phyloP scores from a whole-genome alignment of 305 asterid genomes.

The Solanum hybrid region DNA sequence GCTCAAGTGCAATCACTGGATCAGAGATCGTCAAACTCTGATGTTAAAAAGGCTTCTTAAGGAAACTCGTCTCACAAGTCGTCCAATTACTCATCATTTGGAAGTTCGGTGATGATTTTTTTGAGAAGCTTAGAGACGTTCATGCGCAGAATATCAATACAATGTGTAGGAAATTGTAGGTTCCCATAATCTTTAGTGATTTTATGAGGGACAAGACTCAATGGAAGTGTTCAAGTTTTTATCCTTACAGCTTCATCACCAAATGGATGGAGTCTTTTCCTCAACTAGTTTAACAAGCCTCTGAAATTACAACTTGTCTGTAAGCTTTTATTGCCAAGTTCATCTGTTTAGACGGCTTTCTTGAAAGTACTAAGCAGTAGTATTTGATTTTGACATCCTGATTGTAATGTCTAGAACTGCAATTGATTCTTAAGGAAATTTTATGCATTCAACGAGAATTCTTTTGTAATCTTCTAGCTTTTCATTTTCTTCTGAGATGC shows the following conservation, averaged over 20 bases:
- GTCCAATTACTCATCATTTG: not conserved
- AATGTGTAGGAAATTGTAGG: not conserved
- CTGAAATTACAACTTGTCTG: not conserved
- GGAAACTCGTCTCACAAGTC: not conserved
- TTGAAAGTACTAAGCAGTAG: not conserved
- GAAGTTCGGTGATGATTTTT: not conserved
- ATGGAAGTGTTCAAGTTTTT: not conserved
- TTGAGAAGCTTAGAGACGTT: not conserved
- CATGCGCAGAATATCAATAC: not conserved
- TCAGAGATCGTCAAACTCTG: constrained; percentile 43
- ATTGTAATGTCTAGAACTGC: not conserved
- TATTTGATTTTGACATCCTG: not conserved
- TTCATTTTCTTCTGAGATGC: not conserved
- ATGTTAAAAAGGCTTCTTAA: constrained; percentile 53
- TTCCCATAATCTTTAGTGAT: not conserved
- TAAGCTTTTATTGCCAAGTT: not conserved
- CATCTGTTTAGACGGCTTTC: not conserved
- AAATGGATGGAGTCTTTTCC: not conserved
- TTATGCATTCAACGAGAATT: not conserved
- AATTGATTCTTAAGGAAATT: not conserved
- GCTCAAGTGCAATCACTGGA: constrained; percentile 61
- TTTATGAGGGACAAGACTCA: not conserved
- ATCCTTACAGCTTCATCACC: not conserved
- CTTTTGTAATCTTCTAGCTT: not conserved
- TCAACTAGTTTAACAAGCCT: not conserved